A percentile compares a stretch with the other conserved stretches of the same genome.
Evolutionary conservation across 2,329 filamentous ascomycete species (phyloP).

Genomic region (Botrytis medusae): DNA sequence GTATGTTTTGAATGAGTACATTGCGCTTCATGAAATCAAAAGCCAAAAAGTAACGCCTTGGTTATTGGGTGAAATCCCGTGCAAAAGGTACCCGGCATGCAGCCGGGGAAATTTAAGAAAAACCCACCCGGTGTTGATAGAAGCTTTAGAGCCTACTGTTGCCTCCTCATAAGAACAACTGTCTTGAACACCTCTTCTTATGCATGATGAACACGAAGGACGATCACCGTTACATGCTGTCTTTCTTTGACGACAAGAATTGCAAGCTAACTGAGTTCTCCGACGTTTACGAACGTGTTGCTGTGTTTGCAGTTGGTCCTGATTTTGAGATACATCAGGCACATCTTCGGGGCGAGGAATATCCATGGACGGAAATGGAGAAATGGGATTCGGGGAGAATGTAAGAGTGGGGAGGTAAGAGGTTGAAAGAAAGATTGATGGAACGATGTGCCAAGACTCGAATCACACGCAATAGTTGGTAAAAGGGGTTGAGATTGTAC

Average conservation of each 20-base stretch:
- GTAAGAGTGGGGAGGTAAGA: neutral
- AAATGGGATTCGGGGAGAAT: neutral
- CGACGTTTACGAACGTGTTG: conserved; percentile 23
- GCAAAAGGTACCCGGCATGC: neutral
- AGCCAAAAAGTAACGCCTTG: neutral
- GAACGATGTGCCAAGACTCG: neutral
- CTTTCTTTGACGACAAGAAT: conserved; percentile 25
- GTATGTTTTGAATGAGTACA: neutral
- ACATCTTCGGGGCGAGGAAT: neutral
- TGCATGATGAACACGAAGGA: conserved; percentile 24
- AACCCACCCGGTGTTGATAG: conserved; percentile 6
- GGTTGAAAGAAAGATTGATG: neutral
- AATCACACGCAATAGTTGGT: neutral
- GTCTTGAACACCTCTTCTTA: conserved; percentile 18
- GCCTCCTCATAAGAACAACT: conserved; percentile 25
- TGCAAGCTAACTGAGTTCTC: conserved; percentile 26
- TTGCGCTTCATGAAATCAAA: neutral
- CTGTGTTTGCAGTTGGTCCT: neutral
- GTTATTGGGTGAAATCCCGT: too few relatives aligned
- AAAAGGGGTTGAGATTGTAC: neutral
- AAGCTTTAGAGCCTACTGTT: conserved; percentile 13
- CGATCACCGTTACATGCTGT: conserved; percentile 26
- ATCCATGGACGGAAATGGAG: conserved; percentile 5
- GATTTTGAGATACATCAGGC: neutral
- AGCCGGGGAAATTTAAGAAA: neutral